A percentile compares a stretch with the other conserved stretches of the same genome.
Conservation (phyloP, 192 early-diverging fungal species). For the Coemansia furcata region DNA sequence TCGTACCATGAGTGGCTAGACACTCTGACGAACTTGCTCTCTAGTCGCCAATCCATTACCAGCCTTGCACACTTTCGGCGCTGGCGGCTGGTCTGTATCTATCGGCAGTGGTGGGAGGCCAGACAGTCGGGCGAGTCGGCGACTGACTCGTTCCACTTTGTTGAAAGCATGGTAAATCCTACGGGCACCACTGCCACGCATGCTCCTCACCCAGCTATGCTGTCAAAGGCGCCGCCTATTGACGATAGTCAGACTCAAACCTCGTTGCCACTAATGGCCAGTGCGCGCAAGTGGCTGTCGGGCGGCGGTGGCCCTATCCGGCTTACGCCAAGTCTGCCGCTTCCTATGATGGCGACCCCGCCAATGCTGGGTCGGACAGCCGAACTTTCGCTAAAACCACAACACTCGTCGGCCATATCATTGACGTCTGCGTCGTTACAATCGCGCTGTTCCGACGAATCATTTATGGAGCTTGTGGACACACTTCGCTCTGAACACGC, state of each 20-base stretch:
- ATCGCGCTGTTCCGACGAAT: constrained; percentile 8
- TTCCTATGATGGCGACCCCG: not conserved
- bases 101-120: constrained; percentile 47
- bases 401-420: constrained; percentile 3
- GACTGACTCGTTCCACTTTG: constrained; percentile 29
- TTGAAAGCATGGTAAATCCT: constrained; percentile 12
- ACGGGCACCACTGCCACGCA: not conserved
- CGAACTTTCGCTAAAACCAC: not conserved
- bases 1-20: constrained; percentile 44
- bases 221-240: not conserved
- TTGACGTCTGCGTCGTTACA: not conserved
- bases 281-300: constrained; percentile 23
- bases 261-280: not conserved
- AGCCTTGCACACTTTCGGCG: constrained; percentile 33
- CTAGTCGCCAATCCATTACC: constrained; percentile 29
- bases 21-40: constrained; percentile 32
- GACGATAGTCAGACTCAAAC: not conserved
- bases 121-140: constrained; percentile 39
- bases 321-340: constrained; percentile 1
- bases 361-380: not conserved
- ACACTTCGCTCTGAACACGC: constrained; percentile 20
- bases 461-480: constrained; percentile 11
- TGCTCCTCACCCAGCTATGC: not conserved
- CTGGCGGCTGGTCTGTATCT: constrained; percentile 46
- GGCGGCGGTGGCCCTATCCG: constrained; percentile 2